phyloP scores from a whole-genome alignment of 202 grass and related monocot species.

The Hordeum pubiflorum region DNA sequence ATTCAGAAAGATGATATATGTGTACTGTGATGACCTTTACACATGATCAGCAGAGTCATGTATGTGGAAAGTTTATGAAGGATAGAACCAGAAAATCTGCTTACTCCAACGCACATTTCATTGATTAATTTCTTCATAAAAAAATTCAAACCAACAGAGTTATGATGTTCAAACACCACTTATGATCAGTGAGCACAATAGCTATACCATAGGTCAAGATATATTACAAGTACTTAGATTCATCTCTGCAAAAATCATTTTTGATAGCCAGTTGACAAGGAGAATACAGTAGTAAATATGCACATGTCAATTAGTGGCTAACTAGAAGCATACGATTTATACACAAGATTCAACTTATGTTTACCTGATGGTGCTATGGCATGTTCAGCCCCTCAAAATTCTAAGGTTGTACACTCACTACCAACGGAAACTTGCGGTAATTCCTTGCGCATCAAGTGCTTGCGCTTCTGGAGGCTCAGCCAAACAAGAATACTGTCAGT shows the following conservation, averaged over 20 bases:
- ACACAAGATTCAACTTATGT: constrained; percentile 17
- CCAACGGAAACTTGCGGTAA: constrained; percentile 30
- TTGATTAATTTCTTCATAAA: neutral
- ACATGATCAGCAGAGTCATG: neutral
- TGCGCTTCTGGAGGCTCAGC: constrained; percentile 71
- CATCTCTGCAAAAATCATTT: neutral
- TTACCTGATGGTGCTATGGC: constrained; percentile 25
- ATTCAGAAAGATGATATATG: constrained; percentile 5
- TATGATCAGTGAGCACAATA: neutral
- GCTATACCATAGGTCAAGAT: neutral
- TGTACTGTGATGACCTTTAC: neutral
- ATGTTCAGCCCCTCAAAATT: constrained; percentile 17
- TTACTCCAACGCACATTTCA: neutral
- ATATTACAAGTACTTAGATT: neutral
- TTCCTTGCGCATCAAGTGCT: constrained; percentile 72
- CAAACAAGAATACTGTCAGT: constrained; percentile 70
- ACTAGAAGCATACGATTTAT: constrained; percentile 7
- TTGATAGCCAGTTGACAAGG: neutral
- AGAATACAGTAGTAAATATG: constrained; percentile 2
- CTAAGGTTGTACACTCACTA: neutral
- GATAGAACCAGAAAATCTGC: neutral
- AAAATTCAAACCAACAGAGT: neutral
- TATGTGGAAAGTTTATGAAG: neutral
- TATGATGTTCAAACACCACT: neutral
- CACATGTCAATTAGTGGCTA: neutral